Conservation (phyloP, 805 yeast genomes). For the Cyberlindnera veronae region DNA sequence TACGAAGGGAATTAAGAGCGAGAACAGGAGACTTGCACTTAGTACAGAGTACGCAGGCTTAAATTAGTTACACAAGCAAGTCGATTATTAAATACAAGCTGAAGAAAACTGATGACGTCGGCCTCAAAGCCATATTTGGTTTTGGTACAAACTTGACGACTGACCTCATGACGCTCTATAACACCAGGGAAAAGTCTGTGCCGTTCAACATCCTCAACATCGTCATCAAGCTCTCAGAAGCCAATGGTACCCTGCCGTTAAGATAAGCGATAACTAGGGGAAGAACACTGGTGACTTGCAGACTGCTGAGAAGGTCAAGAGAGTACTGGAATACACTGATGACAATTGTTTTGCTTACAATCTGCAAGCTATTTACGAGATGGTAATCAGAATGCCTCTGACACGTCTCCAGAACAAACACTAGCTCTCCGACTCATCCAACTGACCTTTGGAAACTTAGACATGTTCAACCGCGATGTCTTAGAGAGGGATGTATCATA, state of each 20-base stretch:
- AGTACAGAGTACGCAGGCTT: too few relatives aligned
- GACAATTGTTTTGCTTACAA: slow-evolving; percentile 29
- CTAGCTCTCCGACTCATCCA: too few relatives aligned
- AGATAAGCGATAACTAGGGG: slow-evolving; percentile 87
- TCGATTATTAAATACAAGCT: too few relatives aligned
- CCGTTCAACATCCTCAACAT: slow-evolving; percentile 96
- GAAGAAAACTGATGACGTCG: slow-evolving; percentile 60
- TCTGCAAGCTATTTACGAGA: too few relatives aligned
- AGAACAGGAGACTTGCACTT: too few relatives aligned
- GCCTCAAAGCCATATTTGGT: slow-evolving; percentile 78
- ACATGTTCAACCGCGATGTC: too few relatives aligned
- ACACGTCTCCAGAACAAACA: too few relatives aligned
- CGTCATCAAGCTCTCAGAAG: slow-evolving; percentile 78
- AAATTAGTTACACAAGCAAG: too few relatives aligned
- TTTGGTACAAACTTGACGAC: slow-evolving; percentile 93
- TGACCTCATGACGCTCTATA: slow-evolving; percentile 56
- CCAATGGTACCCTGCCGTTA: slow-evolving; percentile 79
- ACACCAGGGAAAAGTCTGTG: slow-evolving; percentile 47
- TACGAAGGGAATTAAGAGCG: too few relatives aligned
- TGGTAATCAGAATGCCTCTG: too few relatives aligned
- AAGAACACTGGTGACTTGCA: slow-evolving; percentile 89
- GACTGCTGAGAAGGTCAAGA: slow-evolving; percentile 70
- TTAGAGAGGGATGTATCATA: too few relatives aligned
- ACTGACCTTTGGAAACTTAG: too few relatives aligned
- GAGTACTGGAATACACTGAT: slow-evolving; percentile 75